Conservation (phyloP, 345 rosid genomes). For the Kandelia obovata region DNA sequence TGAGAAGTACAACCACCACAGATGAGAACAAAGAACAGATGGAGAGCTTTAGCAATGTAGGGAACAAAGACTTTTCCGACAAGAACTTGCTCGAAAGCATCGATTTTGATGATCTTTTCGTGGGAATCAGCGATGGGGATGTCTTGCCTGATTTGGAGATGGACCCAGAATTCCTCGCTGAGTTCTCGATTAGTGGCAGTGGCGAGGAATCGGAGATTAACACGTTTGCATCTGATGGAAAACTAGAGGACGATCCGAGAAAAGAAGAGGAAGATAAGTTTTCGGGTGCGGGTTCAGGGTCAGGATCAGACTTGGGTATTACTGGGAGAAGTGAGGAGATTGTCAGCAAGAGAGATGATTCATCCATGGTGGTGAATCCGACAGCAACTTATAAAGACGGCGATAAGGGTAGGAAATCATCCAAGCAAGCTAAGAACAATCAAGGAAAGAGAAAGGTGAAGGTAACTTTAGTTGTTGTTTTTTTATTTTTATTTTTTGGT, state of each 20-base stretch:
- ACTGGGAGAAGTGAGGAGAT: conserved; percentile 38
- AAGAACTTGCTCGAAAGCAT: conserved; percentile 51
- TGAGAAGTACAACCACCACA: conserved; percentile 33
- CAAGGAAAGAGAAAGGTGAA: conserved; percentile 62
- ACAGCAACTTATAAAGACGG: conserved; percentile 28
- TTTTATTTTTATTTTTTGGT: too few relatives aligned
- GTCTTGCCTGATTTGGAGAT: conserved; percentile 71
- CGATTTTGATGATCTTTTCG: conserved; percentile 73
- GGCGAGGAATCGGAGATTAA: conserved; percentile 59
- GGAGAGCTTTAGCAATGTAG: conserved; percentile 33
- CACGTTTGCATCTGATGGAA: conserved; percentile 30
- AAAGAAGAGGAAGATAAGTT: conserved; percentile 37
- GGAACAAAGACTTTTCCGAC: conserved; percentile 41
- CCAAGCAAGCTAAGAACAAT: conserved; percentile 34
- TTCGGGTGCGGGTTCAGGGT: conserved; percentile 20
- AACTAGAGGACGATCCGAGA: conserved; percentile 16
- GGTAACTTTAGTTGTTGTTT: conserved; percentile 27
- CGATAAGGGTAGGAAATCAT: conserved; percentile 47
- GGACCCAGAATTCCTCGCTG: conserved; percentile 63
- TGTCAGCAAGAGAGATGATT: conserved; percentile 36
- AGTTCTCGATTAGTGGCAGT: conserved; percentile 40
- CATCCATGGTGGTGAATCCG: conserved; percentile 27
- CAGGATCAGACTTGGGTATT: conserved; percentile 11
- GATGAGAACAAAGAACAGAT: conserved; percentile 42
- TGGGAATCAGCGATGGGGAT: conserved; percentile 56